A percentile compares a stretch with the other conserved stretches of the same genome.
phyloP scores from a whole-genome alignment of 1,139 yeast genomes.

The Zygosaccharomyces sapae region DNA sequence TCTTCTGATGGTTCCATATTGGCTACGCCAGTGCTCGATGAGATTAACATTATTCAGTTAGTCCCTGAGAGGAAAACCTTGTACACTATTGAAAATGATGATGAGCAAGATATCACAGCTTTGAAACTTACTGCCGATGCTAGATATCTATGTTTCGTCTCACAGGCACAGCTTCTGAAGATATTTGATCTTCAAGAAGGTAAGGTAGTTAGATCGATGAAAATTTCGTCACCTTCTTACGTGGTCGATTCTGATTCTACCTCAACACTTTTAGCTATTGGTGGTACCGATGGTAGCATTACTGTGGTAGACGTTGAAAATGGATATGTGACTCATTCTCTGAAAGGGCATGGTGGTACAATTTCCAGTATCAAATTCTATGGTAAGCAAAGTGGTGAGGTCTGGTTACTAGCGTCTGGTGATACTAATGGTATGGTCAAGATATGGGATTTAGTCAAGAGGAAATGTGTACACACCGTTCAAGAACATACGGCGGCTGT shows the following conservation, averaged over 20 bases:
- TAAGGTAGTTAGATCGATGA: slow-evolving; percentile 50
- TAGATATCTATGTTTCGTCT: slow-evolving; percentile 59
- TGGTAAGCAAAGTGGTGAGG: slow-evolving; percentile 64
- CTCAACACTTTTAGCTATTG: slow-evolving; percentile 83
- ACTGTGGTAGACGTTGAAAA: slow-evolving; percentile 91
- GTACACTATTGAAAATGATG: slow-evolving; percentile 77
- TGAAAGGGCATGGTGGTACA: slow-evolving; percentile 94
- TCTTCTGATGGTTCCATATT: slow-evolving; percentile 61
- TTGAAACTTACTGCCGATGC: slow-evolving; percentile 77
- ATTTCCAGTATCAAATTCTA: slow-evolving; percentile 70
- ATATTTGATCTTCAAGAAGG: slow-evolving; percentile 47
- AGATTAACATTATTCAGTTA: slow-evolving; percentile 65
- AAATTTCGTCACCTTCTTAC: slow-evolving; percentile 74
- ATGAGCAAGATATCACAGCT: slow-evolving; percentile 68
- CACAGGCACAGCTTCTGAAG: slow-evolving; percentile 79
- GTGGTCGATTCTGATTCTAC: slow-evolving; percentile 74
- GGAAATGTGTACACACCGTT: slow-evolving; percentile 60
- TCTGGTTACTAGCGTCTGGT: slow-evolving; percentile 83
- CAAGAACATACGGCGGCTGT: slow-evolving; percentile 83
- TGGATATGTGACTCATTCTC: slow-evolving; percentile 81
- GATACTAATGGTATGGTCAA: slow-evolving; percentile 81
- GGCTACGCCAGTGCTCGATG: slow-evolving; percentile 79
- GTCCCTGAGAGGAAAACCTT: slow-evolving; percentile 46
- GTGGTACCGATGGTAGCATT: slow-evolving; percentile 91
- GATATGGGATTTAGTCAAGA: slow-evolving; percentile 84